Evolutionary conservation across 768 basidiomycete genomes (phyloP).

Genomic region (Suillus paluster): DNA sequence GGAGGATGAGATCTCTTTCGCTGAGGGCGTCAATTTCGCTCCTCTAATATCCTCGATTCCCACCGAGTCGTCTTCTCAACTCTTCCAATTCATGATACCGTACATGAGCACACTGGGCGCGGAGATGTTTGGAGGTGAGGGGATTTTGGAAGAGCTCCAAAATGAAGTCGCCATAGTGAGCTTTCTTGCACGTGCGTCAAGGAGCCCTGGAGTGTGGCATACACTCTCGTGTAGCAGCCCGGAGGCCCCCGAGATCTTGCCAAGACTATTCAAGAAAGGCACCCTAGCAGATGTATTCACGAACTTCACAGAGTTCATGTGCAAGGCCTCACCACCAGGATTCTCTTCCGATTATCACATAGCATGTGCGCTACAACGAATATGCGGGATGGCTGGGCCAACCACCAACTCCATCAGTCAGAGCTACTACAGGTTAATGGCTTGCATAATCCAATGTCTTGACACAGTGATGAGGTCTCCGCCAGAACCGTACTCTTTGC

Average conservation of each 20-base stretch:
- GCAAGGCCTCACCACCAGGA: constrained; percentile 16
- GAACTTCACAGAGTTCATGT: constrained; percentile 37
- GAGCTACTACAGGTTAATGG: neutral
- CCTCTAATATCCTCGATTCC: neutral
- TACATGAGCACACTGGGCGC: constrained; percentile 16
- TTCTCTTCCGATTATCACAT: neutral
- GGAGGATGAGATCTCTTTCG: neutral
- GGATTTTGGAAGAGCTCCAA: neutral
- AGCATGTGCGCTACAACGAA: neutral
- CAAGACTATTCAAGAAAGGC: neutral
- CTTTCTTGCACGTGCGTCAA: neutral
- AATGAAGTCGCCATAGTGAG: neutral
- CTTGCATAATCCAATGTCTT: neutral
- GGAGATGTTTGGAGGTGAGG: neutral
- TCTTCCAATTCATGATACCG: constrained; percentile 28
- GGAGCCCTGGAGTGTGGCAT: neutral
- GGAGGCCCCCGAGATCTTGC: neutral
- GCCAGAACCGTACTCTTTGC: neutral
- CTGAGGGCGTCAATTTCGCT: neutral
- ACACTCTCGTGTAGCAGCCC: neutral
- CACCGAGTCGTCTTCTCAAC: constrained; percentile 17
- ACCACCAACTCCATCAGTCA: neutral
- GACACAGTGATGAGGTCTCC: neutral
- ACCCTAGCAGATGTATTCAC: constrained; percentile 15
- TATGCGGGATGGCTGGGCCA: neutral